Base-by-base conservation (phyloP, 139 green algal genomes). In the Asterochloris erici region DNA sequence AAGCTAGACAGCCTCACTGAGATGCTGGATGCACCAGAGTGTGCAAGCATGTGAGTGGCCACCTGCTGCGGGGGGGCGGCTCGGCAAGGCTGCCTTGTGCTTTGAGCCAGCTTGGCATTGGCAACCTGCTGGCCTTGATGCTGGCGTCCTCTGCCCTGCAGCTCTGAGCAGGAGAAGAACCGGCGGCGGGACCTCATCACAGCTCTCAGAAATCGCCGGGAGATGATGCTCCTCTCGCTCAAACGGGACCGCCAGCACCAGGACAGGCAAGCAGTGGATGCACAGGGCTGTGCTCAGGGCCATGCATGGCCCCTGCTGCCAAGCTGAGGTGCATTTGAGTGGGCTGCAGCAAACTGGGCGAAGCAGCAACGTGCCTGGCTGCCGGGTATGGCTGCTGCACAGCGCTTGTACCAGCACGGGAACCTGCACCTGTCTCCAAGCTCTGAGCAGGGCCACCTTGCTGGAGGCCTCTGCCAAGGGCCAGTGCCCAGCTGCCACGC, bases 101-200 rank as follows among this genome's bases (percentile, higher is more conserved):
- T 19, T 76, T 2, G 6, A 2, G 26, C 14, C 70, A 54, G 70
- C 70, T 54, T 64, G 74, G 21, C 23, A 63, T 63, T 12, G 15
- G 29, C 28, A 63, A 79, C 12, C 15, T 63, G 11, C 15, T 80
- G 60, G 24, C 24, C n/a, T 21, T 81, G 77, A 71, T 23, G 19
- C 66, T 71, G 17, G 66, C 4, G 66, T 23, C 17, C 9, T 71
- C 4, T 26, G 66, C 17, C 21, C 66, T 71, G 66, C 63, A 97
- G 94, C 6, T 92, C 91, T 13, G 94, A 98, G 79, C 87, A 92
- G n/a, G 94, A 98, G 84, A 87, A 89, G 26, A 96, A 96, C 82
- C 81, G 94, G 19, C 84, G 94, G 63, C 88, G 92, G 14, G 94
- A 98, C 79, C 79, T 95, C 73, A 63, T 96, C 54, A 85, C 87